A percentile compares a stretch with the other conserved stretches of the same genome.
These are phyloP conservation scores for Diaporthe humulicola DNA, from an alignment of 2,329 filamentous ascomycete genomes.

Conservation along the genomic window DNA sequence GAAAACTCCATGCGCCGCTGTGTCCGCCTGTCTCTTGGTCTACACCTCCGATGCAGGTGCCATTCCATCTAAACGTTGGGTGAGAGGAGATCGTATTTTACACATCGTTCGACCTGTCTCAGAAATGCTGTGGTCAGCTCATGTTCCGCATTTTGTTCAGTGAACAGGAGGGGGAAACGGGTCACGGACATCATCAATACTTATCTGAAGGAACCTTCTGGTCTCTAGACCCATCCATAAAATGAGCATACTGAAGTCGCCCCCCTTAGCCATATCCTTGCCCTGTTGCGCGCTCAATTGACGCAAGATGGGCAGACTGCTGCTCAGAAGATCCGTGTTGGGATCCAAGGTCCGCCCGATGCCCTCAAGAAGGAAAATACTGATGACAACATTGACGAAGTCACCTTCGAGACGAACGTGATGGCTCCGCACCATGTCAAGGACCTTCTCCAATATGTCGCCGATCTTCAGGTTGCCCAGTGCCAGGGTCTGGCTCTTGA, in stretches of 20 bases:
- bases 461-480: conserved; percentile 96
- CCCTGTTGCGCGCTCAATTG: conserved; percentile 86
- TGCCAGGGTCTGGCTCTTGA: conserved; percentile 92
- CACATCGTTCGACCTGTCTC: conserved; percentile 82
- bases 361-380: conserved; percentile 91
- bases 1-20: conserved; percentile 16
- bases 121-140: conserved; percentile 21
- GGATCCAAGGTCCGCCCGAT: conserved; percentile 92
- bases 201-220: conserved; percentile 88
- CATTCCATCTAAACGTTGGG: conserved; percentile 77
- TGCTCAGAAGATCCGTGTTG: conserved; percentile 85
- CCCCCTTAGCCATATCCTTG: conserved; percentile 76
- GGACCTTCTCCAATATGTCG: conserved; percentile 90
- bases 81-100: conserved; percentile 90
- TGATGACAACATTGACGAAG: conserved; percentile 98
- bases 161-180: not conserved
- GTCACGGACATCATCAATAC: conserved; percentile 82
- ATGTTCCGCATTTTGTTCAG: conserved; percentile 18
- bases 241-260: conserved; percentile 87
- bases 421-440: conserved; percentile 91
- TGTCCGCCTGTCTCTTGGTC: not conserved
- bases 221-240: conserved; percentile 94
- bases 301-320: conserved; percentile 89
- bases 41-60: not conserved
- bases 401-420: conserved; percentile 96